Evolutionary conservation across 352 stramenopile species (phyloP).

Genomic region (Phytopythium boreale): DNA sequence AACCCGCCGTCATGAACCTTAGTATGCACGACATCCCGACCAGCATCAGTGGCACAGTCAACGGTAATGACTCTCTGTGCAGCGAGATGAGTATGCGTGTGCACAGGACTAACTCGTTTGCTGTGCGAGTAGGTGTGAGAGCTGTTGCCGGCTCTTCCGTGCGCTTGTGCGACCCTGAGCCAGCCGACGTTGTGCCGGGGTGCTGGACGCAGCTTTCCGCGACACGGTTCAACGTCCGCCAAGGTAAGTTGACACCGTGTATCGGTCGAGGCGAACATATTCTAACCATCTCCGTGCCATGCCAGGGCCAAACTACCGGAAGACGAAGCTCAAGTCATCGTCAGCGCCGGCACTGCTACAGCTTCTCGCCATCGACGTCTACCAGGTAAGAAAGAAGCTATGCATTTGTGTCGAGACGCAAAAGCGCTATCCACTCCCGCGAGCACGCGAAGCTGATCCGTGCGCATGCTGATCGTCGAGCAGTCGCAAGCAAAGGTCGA

Average conservation of each 20-base stretch:
- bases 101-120: not conserved
- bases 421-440: not conserved
- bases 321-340: constrained; percentile 66
- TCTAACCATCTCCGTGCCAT: not conserved
- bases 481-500: constrained; percentile 72
- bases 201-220: constrained; percentile 68
- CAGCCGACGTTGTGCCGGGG: constrained; percentile 27
- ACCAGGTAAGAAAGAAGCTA: constrained; percentile 29
- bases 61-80: not conserved
- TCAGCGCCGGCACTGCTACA: constrained; percentile 55
- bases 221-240: constrained; percentile 77
- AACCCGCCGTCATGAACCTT: not conserved
- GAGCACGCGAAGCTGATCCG: not conserved
- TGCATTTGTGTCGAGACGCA: not conserved
- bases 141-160: constrained; percentile 53
- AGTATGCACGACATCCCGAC: not conserved
- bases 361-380: constrained; percentile 73
- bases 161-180: constrained; percentile 37
- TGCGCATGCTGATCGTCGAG: not conserved
- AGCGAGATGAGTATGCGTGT: not conserved
- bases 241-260: constrained; percentile 29
- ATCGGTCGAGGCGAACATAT: too few relatives aligned
- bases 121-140: constrained; percentile 19
- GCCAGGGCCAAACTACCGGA: constrained; percentile 70
- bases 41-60: constrained; percentile 2